Base-by-base conservation (phyloP, 2,329 filamentous ascomycete species). In the Trichoderma sp. region DNA sequence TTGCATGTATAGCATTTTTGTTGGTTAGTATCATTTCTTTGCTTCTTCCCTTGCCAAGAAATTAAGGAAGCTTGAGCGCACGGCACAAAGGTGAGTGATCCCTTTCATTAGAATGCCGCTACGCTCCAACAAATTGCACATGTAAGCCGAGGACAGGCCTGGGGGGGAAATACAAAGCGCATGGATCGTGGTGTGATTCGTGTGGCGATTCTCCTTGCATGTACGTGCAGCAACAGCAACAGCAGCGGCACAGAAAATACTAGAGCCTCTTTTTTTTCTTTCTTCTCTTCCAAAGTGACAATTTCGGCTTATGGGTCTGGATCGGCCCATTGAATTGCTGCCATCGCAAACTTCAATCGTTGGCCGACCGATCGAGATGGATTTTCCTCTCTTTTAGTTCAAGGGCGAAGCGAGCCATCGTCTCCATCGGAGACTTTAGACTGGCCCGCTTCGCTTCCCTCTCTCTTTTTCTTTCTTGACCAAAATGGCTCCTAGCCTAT, bases 11-110 rank as follows among this genome's bases (percentile, higher is more conserved):
- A n/a, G n/a, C n/a, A n/a, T 26, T 26, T 13, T 13, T 52, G 24
- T 28, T 54, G 14, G 39, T n/a, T 43, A 18, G 39, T n/a, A 18
- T 43, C 39, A 5, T 43, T 43, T 43, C 32, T 18, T 49, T 13
- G 6, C 28, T 55, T 21, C 5, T 43, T 43, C 51, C 63, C 63
- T 66, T 58, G 63, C 63, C 63, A 58, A 66, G 63, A 56, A 49
- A 58, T 66, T 56, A 26, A 58, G 39, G 63, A 58, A 49, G 58
- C 37, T 24, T 26, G 52, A 56, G 43, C 52, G 26, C 37, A 26
- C 52, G 52, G 63, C 21, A 24, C 5, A n/a, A 46, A 56, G 34
- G 52, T 18, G 61, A 32, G 60, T 13, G 28, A 49, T 32, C 18
- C 37, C 26, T 34, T 56, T 55, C 21, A 24, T 49, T 49, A 46